Conservation (phyloP, 2,329 filamentous ascomycete genomes). For the Pestalotiopsis sp. region DNA sequence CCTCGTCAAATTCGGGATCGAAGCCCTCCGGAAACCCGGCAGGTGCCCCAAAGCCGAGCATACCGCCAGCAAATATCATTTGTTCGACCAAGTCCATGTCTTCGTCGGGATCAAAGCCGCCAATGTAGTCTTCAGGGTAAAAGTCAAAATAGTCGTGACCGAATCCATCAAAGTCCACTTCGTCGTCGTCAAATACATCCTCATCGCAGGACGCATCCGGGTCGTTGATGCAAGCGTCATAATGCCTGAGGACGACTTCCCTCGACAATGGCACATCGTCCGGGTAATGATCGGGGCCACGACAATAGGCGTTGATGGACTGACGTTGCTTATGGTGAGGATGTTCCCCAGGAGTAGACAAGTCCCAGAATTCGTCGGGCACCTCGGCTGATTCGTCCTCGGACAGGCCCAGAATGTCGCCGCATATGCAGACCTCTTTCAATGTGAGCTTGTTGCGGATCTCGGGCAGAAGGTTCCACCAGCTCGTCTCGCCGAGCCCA, state of each 20-base stretch:
- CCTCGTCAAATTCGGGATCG: background rate
- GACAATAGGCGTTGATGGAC: conserved; percentile 4
- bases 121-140: background rate
- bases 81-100: background rate
- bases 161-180: background rate
- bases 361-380: conserved; percentile 1
- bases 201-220: background rate
- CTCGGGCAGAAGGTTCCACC: conserved; percentile 24
- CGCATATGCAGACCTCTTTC: conserved; percentile 25
- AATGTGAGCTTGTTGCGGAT: conserved; percentile 22
- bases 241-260: background rate
- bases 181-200: background rate
- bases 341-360: background rate
- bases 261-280: background rate
- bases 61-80: background rate
- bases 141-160: background rate
- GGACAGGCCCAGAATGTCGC: conserved; percentile 19
- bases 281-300: background rate
- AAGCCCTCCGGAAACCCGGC: background rate
- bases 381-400: conserved; percentile 7
- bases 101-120: background rate
- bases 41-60: background rate
- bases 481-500: conserved; percentile 22
- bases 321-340: background rate
- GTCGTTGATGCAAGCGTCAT: background rate